Base-by-base conservation (phyloP, 1,139 yeast species). In the Kodamaea suecica region DNA sequence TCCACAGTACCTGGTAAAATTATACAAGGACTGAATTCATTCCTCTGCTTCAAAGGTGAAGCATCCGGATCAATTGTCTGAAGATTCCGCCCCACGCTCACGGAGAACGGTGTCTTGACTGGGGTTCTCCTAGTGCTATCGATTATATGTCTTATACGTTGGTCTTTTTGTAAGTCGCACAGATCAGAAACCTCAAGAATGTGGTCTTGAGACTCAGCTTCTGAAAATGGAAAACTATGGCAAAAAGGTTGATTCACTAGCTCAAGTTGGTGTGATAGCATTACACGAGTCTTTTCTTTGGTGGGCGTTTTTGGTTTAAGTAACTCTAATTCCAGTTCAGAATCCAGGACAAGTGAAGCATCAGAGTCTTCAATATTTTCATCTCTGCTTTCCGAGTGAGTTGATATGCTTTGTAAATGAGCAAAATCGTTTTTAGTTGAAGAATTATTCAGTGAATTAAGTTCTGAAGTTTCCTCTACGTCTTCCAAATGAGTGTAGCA, bases 251-350 rank as follows among this genome's bases (percentile, higher is more conserved):
- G 32, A 17, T 23, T 23, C 37, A 26, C 33, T 2, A 14, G 13
- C 7, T 28, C 33, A 14, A 21, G 37, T 29, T 37, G 40, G 25
- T 25, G 36, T 3, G 40, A 37, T 16, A 17, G 17, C 13, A 25
- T 24, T 23, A n/a, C n/a, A n/a, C n/a, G 19, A 25, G 14, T 13
- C 7, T 15, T 11, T 11, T 14, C 21, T 25, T 23, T 33, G 41
- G 24, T 35, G 41, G 5, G 41, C 10, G 31, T 23, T 14, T 13
- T 15, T 23, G 14, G 25, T 20, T 23, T n/a, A 16, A 25, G 19
- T 23, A 26, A 24, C 14, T 40, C 44, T 10, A 33, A 17, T 26
- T 60, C 65, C n/a, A 57, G 48, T 24, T 60, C 61, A 2, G 66
- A 60, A 38, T 62, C 66, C 45, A 55, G 57, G 0, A 61, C 42